These are phyloP conservation scores for Phytopythium mirpurense DNA, from an alignment of 352 stramenopile genomes.

Conservation along the genomic window DNA sequence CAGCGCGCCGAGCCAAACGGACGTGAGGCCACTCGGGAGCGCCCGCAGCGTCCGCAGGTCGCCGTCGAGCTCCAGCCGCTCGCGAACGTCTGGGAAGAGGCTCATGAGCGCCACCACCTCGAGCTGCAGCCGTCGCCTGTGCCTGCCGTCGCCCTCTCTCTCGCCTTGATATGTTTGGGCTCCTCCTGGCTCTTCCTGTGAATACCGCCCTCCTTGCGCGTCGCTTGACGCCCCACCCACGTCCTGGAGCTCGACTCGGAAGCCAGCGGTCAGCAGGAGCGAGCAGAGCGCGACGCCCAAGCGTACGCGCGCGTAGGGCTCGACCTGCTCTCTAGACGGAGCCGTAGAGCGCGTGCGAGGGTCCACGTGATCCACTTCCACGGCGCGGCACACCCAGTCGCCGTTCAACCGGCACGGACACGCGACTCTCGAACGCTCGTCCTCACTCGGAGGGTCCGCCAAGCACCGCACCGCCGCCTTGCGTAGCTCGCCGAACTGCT, in stretches of 20 bases:
- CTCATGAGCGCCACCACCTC: conserved; percentile 4
- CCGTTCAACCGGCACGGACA: conserved; percentile 5
- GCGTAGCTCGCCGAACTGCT: conserved; percentile 9
- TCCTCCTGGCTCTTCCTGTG: background rate
- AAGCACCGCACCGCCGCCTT: background rate
- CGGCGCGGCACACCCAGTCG: conserved; percentile 11
- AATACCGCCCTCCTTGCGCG: background rate
- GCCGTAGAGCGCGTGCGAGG: background rate
- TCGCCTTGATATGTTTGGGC: too few relatives aligned
- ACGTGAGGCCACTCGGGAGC: conserved; percentile 4
- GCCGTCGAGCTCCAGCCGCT: conserved; percentile 6
- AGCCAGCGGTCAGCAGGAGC: conserved; percentile 2
- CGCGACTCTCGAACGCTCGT: background rate
- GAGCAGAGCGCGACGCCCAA: background rate
- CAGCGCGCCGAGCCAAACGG: conserved; percentile 1
- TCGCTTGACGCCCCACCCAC: background rate
- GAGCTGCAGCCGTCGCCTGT: background rate
- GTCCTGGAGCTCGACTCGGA: conserved; percentile 1
- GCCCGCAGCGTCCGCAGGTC: background rate
- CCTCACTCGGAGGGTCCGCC: background rate
- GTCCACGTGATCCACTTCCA: conserved; percentile 3
- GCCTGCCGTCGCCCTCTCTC: too few relatives aligned
- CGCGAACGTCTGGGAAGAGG: conserved; percentile 7
- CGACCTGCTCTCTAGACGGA: background rate
- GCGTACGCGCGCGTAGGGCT: background rate